phyloP scores from a whole-genome alignment of 345 rosid genomes.

The Aquilaria sinensis region DNA sequence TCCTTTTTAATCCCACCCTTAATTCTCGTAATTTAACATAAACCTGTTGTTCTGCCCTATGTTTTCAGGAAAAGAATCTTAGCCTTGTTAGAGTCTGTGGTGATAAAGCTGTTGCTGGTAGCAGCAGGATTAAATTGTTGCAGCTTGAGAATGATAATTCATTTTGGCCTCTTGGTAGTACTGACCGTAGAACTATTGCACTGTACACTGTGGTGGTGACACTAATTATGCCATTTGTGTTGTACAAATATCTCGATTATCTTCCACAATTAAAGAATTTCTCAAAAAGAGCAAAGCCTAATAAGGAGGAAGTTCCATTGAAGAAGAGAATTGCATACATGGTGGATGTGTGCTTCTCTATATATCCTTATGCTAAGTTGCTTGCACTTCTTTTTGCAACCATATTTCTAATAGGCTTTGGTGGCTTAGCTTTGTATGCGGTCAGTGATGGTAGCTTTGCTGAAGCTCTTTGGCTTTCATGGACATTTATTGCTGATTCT shows the following conservation, averaged over 20 bases:
- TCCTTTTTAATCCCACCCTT: neutral
- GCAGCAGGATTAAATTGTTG: constrained; percentile 22
- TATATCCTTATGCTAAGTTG: constrained; percentile 86
- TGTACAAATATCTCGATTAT: constrained; percentile 68
- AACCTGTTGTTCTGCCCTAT: constrained; percentile 6
- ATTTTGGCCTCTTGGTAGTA: constrained; percentile 23
- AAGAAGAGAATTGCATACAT: constrained; percentile 87
- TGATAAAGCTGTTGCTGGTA: constrained; percentile 23
- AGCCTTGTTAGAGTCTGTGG: constrained; percentile 40
- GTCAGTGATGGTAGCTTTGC: constrained; percentile 75
- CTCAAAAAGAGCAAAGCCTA: constrained; percentile 34
- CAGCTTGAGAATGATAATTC: constrained; percentile 24
- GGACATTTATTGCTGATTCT: constrained; percentile 93
- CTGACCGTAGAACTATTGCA: constrained; percentile 57
- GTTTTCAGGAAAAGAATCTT: constrained; percentile 62
- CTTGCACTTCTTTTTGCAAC: constrained; percentile 88
- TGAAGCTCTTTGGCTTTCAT: constrained; percentile 89
- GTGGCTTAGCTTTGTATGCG: constrained; percentile 79
- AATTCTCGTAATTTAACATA: neutral
- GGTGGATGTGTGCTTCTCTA: constrained; percentile 86
- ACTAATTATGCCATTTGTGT: constrained; percentile 49
- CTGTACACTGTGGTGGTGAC: constrained; percentile 49
- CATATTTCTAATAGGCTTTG: constrained; percentile 67
- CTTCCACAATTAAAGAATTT: constrained; percentile 54
- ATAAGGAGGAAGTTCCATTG: constrained; percentile 70